Evolutionary conservation across 371 early-diverging fungal species (phyloP), one percentile per base, ranked within the genome.

Genomic region (Mucor circinelloides): DNA sequence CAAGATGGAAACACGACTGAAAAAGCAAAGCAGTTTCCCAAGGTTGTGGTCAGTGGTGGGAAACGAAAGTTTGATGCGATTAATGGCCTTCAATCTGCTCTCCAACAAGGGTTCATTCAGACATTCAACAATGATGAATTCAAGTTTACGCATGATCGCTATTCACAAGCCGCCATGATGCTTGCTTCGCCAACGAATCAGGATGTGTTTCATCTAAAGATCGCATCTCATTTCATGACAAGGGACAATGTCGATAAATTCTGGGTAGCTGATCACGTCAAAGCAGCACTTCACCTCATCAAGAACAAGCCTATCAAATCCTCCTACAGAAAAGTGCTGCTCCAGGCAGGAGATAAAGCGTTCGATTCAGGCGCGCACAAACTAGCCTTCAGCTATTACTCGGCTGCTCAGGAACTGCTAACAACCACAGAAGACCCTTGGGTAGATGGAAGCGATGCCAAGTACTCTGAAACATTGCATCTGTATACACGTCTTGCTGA

Each of bases 281-380:
- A 91, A 70, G 90, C 89, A 59, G 94, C 95, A 7, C 83, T 95
- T 65, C 86, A 83, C 38, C 83, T 94, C 56, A 91, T 97, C 67
- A 90, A 95, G 64, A 90, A 94, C 9, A 66, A 68, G 15, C 60
- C 72, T 12, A 67, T 69, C 17, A 80, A 76, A 44, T 27, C 58
- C n/a, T 61, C 65, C n/a, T 75, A 81, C 62, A 72, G 83, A 50
- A 73, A 64, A 1, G 52, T 77, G 5, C 50, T 80, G 2, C 44
- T 74, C 7, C 71, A 74, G 13, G 83, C 83, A 0, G 81, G 81
- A 28, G 76, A 83, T 48, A 74, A 79, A 15, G 83, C 83, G 0
- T 81, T 79, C 31, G 68, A 74, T 23, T 77, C 78, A 2, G 83
- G 83, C 17, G 83, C 81, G 3, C 81, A 80, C 31, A 71, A 69